Conservation (phyloP, 1,139 yeast species). For the Hyphopichia burtonii region DNA sequence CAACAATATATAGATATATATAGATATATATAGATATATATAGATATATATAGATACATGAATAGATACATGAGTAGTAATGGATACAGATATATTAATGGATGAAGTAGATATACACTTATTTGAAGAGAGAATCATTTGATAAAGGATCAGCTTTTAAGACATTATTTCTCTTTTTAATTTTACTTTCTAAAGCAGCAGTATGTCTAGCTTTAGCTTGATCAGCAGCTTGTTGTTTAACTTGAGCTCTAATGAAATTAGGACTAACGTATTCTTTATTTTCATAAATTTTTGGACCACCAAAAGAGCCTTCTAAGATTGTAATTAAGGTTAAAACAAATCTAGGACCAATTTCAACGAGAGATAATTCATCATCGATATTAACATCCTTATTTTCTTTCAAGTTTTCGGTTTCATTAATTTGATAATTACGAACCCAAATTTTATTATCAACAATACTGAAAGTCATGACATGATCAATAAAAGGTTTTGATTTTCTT, state of each 20-base stretch:
- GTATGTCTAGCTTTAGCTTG: conserved; percentile 78
- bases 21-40: too few species aligned
- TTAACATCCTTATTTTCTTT: conserved; percentile 37
- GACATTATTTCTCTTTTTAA: conserved; percentile 73
- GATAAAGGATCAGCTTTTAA: conserved; percentile 82
- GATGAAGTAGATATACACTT: conserved; percentile 8
- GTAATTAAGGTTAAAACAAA: conserved; percentile 91
- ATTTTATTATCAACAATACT: conserved; percentile 90
- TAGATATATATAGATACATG: too few species aligned
- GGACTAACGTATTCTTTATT: conserved; percentile 97
- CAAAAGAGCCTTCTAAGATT: conserved; percentile 93
- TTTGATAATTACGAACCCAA: conserved; percentile 96
- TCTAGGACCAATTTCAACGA: conserved; percentile 97
- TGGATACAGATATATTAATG: too few species aligned
- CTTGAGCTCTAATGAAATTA: conserved; percentile 89
- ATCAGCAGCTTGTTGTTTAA: conserved; percentile 74
- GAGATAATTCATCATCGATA: conserved; percentile 56
- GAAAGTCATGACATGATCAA: conserved; percentile 93
- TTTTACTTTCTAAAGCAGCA: conserved; percentile 73
- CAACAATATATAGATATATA: too few species aligned
- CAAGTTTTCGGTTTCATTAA: conserved; percentile 64
- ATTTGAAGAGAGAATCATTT: conserved; percentile 72
- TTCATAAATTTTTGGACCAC: conserved; percentile 97
- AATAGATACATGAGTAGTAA: too few species aligned
- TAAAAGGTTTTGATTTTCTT: conserved; percentile 91